Evolutionary conservation across 257 asterid species (phyloP).

Genomic region (Solanum piurae): DNA sequence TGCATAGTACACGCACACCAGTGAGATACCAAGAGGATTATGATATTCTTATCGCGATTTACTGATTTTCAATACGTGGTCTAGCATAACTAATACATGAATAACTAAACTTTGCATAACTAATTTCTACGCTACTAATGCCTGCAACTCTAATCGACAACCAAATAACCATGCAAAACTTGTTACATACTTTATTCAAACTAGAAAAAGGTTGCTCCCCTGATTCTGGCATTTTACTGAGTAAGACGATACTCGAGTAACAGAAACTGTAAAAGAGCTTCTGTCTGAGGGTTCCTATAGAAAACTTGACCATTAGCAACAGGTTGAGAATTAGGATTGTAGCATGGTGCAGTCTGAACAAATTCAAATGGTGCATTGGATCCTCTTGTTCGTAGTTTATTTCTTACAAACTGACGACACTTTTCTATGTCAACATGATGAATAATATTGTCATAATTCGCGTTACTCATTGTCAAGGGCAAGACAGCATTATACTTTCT

Average conservation of each 20-base stretch:
- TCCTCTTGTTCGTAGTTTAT: slow-evolving; percentile 54
- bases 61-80: too few species aligned
- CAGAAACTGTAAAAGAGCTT: slow-evolving; percentile 54
- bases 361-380: slow-evolving; percentile 55
- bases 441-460: slow-evolving; percentile 52
- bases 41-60: too few species aligned
- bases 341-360: slow-evolving; percentile 55
- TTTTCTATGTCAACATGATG: slow-evolving; percentile 34
- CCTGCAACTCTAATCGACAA: too few species aligned
- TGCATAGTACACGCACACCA: too few species aligned
- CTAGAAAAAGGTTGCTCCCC: neutral
- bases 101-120: too few species aligned
- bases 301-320: slow-evolving; percentile 9
- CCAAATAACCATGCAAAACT: too few species aligned
- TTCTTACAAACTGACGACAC: slow-evolving; percentile 36
- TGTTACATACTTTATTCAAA: too few species aligned
- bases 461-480: slow-evolving; percentile 43
- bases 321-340: slow-evolving; percentile 35
- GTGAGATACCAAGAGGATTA: too few species aligned
- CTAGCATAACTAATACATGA: too few species aligned
- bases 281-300: slow-evolving; percentile 28
- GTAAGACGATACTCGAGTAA: slow-evolving; percentile 62
- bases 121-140: too few species aligned
- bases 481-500: slow-evolving; percentile 56
- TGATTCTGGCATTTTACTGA: slow-evolving; percentile 25